Evolutionary conservation across 129 eudicot genomes (phyloP).

Genomic region (Lactuca saligna): DNA sequence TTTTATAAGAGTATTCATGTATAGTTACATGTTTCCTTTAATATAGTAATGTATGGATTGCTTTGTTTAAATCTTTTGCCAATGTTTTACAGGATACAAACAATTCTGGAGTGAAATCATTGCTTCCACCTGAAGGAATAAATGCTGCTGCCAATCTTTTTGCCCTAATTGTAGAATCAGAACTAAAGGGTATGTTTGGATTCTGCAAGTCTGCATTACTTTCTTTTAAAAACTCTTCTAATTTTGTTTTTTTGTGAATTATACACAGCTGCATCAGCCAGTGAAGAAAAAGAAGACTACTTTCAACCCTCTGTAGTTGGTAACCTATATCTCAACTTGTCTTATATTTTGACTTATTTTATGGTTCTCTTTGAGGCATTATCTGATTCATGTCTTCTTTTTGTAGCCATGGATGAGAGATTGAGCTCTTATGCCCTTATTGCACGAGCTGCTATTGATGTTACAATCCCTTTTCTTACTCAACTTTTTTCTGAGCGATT

Average conservation of each 20-base stretch:
- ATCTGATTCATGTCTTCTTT: slow-evolving; percentile 15
- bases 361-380: slow-evolving; percentile 17
- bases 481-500: slow-evolving; percentile 70
- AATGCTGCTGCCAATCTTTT: slow-evolving; percentile 83
- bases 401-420: slow-evolving; percentile 96
- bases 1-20: background rate
- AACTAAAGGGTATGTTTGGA: slow-evolving; percentile 64
- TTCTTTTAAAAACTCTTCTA: slow-evolving; percentile 8
- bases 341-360: slow-evolving; percentile 4
- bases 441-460: slow-evolving; percentile 79
- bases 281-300: slow-evolving; percentile 69
- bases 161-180: slow-evolving; percentile 81
- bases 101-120: slow-evolving; percentile 37
- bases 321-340: slow-evolving; percentile 28
- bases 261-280: slow-evolving; percentile 79
- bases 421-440: slow-evolving; percentile 90
- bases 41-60: slow-evolving; percentile 1
- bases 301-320: slow-evolving; percentile 85
- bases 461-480: slow-evolving; percentile 72
- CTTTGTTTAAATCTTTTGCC: slow-evolving; percentile 17
- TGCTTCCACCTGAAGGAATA: slow-evolving; percentile 79
- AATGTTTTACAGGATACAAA: slow-evolving; percentile 53
- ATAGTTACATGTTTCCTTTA: slow-evolving; percentile 17
- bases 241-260: slow-evolving; percentile 18
- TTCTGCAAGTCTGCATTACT: slow-evolving; percentile 5